Evolutionary conservation across 345 rosid species (phyloP), one percentile per base, ranked within the genome.

Genomic region (Acer yangbiense): DNA sequence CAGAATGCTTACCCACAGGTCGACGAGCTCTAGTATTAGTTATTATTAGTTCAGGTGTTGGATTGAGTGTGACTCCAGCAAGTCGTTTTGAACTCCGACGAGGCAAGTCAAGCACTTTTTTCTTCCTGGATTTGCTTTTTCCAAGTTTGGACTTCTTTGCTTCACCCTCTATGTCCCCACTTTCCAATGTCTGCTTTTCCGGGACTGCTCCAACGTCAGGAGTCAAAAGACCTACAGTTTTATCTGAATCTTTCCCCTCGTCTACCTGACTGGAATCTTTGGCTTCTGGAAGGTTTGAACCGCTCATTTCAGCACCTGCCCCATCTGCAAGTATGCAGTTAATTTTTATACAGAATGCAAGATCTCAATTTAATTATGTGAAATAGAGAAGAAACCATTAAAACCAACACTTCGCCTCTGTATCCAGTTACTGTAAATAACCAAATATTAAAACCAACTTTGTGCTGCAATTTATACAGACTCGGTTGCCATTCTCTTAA

Each of bases 21-120:
- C 68, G 85, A 77, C 76, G 83, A 43, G 77, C 87, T 76, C 91
- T 83, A 52, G 79, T 75, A 69, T 73, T 83, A 76, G 86, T 55
- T 87, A 35, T 35, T 35, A 35, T 80, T 44, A 89, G 82, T 82
- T 92, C 95, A 72, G 90, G 89, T 46, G 81, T 80, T 32, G 90
- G 91, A 77, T 93, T 90, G 71, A 89, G 92, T 61, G 89, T 88
- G 72, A 94, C 74, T 58, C 97, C 98, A 82, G 99, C 95, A 76
- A 97, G 94, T 21, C 98, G 89, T 82, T 89, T 94, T 79, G 99
- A 97, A 78, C 93, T 79, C 71, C 98, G 86, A 41, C 92, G 89
- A 55, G 95, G 87, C 69, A 85, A 65, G 55, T 83, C 77, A 35
- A 78, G 54, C 21, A 71, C 75, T 44, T 83, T 87, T 71, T 79